Conservation (phyloP, 352 stramenopile species). For the Phytopythium delawarense region DNA sequence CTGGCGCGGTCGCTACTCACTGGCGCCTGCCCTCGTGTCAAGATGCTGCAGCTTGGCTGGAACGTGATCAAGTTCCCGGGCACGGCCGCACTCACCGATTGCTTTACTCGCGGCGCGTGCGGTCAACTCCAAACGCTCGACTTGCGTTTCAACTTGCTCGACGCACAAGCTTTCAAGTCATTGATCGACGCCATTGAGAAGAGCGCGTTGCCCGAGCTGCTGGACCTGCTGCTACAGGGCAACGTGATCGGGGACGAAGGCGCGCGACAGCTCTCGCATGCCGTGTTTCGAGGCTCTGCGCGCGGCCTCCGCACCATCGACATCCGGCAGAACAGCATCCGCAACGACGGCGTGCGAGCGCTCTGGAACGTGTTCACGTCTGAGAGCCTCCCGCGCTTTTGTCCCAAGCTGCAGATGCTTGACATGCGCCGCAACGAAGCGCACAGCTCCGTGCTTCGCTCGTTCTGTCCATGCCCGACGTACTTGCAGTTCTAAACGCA, state of each 20-base stretch:
- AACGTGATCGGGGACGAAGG: constrained; percentile 62
- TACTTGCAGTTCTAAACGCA: constrained; percentile 45
- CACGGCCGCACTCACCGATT: constrained; percentile 43
- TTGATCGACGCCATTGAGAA: constrained; percentile 45
- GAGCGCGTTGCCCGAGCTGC: constrained; percentile 44
- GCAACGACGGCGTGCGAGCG: constrained; percentile 46
- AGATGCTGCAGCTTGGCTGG: constrained; percentile 56
- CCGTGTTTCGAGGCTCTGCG: constrained; percentile 49
- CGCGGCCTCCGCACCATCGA: constrained; percentile 39
- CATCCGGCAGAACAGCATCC: constrained; percentile 61
- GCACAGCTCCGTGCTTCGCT: constrained; percentile 37
- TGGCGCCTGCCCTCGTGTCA: constrained; percentile 56
- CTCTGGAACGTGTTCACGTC: constrained; percentile 73
- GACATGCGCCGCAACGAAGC: constrained; percentile 65
- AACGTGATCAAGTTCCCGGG: constrained; percentile 60
- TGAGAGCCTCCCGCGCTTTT: constrained; percentile 41
- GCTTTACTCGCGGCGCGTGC: constrained; percentile 49
- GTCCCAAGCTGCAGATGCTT: constrained; percentile 55
- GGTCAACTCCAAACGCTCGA: constrained; percentile 54
- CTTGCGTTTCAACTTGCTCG: constrained; percentile 59
- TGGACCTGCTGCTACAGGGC: constrained; percentile 44
- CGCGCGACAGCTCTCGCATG: constrained; percentile 47
- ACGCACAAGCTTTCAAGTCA: constrained; percentile 30
- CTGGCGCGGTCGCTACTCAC: constrained; percentile 59
- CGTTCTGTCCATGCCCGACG: constrained; percentile 48